phyloP scores from a whole-genome alignment of 2,329 filamentous ascomycete genomes.

The Cladosporium halotolerans region DNA sequence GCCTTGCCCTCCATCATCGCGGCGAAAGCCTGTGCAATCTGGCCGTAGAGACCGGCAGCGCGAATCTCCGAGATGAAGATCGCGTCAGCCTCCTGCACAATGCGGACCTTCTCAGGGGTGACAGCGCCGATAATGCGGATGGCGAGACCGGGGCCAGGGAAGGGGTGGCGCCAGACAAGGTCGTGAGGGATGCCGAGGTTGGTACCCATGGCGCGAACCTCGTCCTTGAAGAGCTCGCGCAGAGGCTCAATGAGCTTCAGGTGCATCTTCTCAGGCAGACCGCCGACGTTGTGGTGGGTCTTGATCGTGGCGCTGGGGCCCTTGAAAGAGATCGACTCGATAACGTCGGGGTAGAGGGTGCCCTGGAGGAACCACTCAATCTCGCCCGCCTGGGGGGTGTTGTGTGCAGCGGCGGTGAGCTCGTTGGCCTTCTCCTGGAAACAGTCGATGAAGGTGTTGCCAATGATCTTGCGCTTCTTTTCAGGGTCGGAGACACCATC shows the following conservation, averaged over 20 bases:
- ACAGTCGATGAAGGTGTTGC: conserved; percentile 70
- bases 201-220: conserved; percentile 64
- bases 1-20: conserved; percentile 60
- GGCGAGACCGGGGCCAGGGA: conserved; percentile 68
- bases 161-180: conserved; percentile 73
- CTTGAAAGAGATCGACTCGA: conserved; percentile 67
- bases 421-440: conserved; percentile 73
- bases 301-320: conserved; percentile 67
- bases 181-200: conserved; percentile 65
- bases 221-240: conserved; percentile 76
- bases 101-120: conserved; percentile 69
- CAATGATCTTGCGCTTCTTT: conserved; percentile 86
- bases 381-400: conserved; percentile 62
- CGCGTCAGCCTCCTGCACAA: conserved; percentile 68
- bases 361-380: conserved; percentile 86
- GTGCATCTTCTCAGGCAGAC: conserved; percentile 56
- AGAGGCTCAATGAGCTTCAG: conserved; percentile 74
- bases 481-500: conserved; percentile 72
- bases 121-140: conserved; percentile 81
- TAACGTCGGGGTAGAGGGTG: conserved; percentile 71
- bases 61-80: conserved; percentile 75
- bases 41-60: conserved; percentile 63
- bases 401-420: conserved; percentile 65
- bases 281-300: conserved; percentile 68
- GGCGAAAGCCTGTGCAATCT: conserved; percentile 66